A percentile compares a stretch with the other conserved stretches of the same genome.
These are phyloP conservation scores for Papiliotrema fonsecae DNA, from an alignment of 1,284 basidiomycete species.

Conservation along the genomic window DNA sequence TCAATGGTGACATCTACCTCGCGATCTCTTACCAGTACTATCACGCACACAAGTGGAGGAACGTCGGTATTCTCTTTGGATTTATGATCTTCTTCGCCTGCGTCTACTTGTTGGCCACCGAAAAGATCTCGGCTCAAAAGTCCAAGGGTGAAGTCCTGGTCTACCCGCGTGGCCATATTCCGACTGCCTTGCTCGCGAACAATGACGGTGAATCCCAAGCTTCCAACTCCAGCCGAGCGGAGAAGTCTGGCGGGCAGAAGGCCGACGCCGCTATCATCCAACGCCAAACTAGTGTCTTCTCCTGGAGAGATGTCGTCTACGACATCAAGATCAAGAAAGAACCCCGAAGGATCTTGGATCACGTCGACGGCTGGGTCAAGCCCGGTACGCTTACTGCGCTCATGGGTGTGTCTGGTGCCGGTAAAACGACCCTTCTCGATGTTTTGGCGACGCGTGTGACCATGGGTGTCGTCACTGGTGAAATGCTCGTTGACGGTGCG, in stretches of 20 bases:
- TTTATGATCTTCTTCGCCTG: conserved; percentile 54
- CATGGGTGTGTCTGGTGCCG: conserved; percentile 62
- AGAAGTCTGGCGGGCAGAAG: conserved; percentile 14
- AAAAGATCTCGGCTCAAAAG: conserved; percentile 50
- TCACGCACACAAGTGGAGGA: conserved; percentile 62
- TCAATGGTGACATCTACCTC: conserved; percentile 56
- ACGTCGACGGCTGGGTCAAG: conserved; percentile 76
- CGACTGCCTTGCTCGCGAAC: conserved; percentile 23
- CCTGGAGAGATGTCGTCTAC: conserved; percentile 54
- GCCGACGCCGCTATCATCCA: conserved; percentile 39
- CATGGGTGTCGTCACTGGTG: conserved; percentile 74
- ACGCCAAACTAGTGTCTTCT: conserved; percentile 48
- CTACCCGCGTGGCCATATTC: conserved; percentile 50
- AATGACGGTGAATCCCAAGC: conserved; percentile 22
- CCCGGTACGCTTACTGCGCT: conserved; percentile 70
- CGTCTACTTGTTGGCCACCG: conserved; percentile 56
- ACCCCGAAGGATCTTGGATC: conserved; percentile 62
- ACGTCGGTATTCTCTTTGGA: conserved; percentile 56
- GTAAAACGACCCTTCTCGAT: conserved; percentile 76
- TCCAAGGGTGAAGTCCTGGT: conserved; percentile 54
- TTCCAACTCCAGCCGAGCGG: conserved; percentile 7
- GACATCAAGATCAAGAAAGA: conserved; percentile 59
- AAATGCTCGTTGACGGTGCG: conserved; percentile 72
- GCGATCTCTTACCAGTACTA: conserved; percentile 59
- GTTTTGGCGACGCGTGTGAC: conserved; percentile 73